Percentiles rank a stretch among this genome's conserved stretches.
Evolutionary conservation across 164 flowering plant species (phyloP).

Genomic region (Echeveria elegans): DNA sequence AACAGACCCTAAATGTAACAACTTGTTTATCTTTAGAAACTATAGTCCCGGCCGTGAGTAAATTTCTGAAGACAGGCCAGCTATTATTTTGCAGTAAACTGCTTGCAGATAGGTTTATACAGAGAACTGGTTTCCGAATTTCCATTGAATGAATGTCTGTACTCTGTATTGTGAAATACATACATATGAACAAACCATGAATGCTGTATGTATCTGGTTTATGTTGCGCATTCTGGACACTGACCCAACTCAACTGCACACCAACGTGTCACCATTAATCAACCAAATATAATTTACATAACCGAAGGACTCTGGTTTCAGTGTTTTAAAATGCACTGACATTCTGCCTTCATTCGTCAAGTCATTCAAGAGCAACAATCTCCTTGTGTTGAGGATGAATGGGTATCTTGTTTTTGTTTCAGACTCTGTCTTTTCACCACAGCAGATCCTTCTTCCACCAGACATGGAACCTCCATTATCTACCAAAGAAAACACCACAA

Average conservation of each 20-base stretch:
- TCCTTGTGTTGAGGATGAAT: slow-evolving; percentile 20
- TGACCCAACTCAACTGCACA: neutral
- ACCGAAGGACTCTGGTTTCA: neutral
- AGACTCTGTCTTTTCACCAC: slow-evolving; percentile 46
- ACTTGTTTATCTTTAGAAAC: no score
- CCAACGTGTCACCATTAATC: neutral
- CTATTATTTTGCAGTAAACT: no score
- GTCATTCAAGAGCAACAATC: slow-evolving; percentile 38
- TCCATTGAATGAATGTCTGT: no score
- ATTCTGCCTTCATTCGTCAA: neutral
- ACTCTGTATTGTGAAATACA: no score
- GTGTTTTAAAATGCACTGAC: neutral
- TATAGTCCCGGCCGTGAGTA: no score
- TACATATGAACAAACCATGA: no score
- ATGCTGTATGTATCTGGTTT: neutral
- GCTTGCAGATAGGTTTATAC: no score
- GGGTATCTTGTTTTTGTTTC: slow-evolving; percentile 50
- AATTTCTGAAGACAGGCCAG: no score
- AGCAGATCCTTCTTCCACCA: slow-evolving; percentile 58
- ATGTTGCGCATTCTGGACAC: no score
- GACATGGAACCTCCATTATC: slow-evolving; percentile 82
- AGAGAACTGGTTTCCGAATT: no score
- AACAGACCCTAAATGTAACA: no score
- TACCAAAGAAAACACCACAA: slow-evolving; percentile 12
- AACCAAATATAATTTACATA: neutral